Evolutionary conservation across 2,329 filamentous ascomycete species (phyloP), one percentile per base, ranked within the genome.

Genomic region (Clarireedia monteithiana): DNA sequence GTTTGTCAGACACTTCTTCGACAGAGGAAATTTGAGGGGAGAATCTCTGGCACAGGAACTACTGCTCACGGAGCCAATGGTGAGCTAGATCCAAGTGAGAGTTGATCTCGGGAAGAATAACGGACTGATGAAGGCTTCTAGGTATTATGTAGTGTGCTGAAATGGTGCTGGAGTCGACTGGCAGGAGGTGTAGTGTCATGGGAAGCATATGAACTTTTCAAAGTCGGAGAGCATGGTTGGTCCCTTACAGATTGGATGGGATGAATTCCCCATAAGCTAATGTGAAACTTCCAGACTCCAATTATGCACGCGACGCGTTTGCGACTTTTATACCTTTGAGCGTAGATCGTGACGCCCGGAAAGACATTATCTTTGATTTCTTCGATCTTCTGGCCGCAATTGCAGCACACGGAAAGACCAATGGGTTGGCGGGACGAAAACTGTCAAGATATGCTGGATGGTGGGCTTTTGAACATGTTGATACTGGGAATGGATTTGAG

Each of bases 91-190:
- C 57, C 26, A 48, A 30, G 14, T 40, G 14, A 14, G 17, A 40
- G 2, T n/a, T 46, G 26, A 1, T 20, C n/a, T 20, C 6, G 38
- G 36, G 45, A n/a, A 49, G 57, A 57, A 20, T 45, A 26, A 49
- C 65, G 72, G 66, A 72, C 51, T 50, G 49, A 55, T 36, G 5
- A 10, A 26, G n/a, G 14, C 20, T 24, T 34, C 30, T 60, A 96
- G 90, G 91, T 95, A 56, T 81, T 99, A 53, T 91, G 91, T 62
- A 94, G 91, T 66, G 91, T 96, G 44, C 79, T 94, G 62, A 99
- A 97, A 76, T 99, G 94, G 94, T 97, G 92, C 72, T 99, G 94
- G 94, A 91, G 89, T 70, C 84, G 94, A 73, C 77, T 99, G 50
- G 83, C 87, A 44, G 90, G 91, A 58, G 94, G 94, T 67, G 85